Evolutionary conservation across 768 basidiomycete species (phyloP).

Genomic region (Auricularia sp.): DNA sequence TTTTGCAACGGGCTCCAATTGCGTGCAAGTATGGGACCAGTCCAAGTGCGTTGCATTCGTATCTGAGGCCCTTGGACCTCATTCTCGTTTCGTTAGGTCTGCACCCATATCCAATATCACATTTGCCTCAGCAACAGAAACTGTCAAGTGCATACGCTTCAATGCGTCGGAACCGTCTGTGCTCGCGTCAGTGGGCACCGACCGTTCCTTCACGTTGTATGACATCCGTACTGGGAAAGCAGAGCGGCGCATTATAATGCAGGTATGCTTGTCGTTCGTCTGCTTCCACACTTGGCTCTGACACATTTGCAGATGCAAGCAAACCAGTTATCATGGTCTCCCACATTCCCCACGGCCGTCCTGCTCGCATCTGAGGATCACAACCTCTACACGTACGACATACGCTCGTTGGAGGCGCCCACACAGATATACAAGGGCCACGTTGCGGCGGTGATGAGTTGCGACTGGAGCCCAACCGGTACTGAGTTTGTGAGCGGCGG

Average conservation of each 20-base stretch:
- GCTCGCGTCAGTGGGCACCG: constrained; percentile 89
- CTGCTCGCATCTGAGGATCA: constrained; percentile 98
- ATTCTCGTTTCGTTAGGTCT: constrained; percentile 38
- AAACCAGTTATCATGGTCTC: constrained; percentile 91
- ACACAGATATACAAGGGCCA: constrained; percentile 95
- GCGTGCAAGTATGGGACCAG: constrained; percentile 97
- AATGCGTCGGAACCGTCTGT: constrained; percentile 91
- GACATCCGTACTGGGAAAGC: constrained; percentile 96
- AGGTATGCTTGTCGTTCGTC: constrained; percentile 35
- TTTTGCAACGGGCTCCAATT: constrained; percentile 89
- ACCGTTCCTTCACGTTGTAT: constrained; percentile 91
- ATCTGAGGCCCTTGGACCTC: not conserved
- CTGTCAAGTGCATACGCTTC: constrained; percentile 79
- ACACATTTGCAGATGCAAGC: constrained; percentile 54
- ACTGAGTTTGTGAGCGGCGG: constrained; percentile 92
- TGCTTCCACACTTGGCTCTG: not conserved
- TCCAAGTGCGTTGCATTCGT: constrained; percentile 55
- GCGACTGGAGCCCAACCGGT: constrained; percentile 96
- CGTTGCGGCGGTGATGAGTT: constrained; percentile 91
- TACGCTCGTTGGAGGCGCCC: constrained; percentile 70
- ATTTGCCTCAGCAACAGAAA: constrained; percentile 81
- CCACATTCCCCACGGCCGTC: constrained; percentile 83
- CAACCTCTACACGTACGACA: constrained; percentile 96
- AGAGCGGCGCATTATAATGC: constrained; percentile 83
- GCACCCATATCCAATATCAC: constrained; percentile 79